These are phyloP conservation scores for Alternaria viburni DNA, from an alignment of 2,329 filamentous ascomycete genomes.

Conservation along the genomic window DNA sequence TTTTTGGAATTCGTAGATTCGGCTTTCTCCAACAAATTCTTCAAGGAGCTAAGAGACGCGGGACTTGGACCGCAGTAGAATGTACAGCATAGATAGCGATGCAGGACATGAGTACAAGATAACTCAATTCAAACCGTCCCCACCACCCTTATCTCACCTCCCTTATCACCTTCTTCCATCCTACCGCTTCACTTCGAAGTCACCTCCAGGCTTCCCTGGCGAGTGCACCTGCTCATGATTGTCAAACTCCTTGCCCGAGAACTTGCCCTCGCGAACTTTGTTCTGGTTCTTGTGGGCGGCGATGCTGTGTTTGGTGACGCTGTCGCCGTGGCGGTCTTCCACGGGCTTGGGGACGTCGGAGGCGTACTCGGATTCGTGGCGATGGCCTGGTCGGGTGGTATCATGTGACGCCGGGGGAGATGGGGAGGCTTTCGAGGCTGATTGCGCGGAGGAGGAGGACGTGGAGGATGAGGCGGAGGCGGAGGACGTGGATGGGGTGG, in stretches of 20 bases:
- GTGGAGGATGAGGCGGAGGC: neutral
- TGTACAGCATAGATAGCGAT: too few relatives aligned
- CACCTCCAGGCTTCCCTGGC: conserved; percentile 23
- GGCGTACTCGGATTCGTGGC: conserved; percentile 17
- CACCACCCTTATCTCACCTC: neutral
- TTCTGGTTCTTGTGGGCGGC: conserved; percentile 34
- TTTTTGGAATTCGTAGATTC: neutral
- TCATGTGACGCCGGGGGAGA: neutral
- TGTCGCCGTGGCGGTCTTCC: conserved; percentile 32
- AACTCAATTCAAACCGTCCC: too few relatives aligned
- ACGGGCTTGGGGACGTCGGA: conserved; percentile 32
- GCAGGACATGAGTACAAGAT: too few relatives aligned
- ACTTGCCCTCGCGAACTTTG: conserved; percentile 30
- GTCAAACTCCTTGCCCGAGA: conserved; percentile 33
- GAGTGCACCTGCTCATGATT: conserved; percentile 31
- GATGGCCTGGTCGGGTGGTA: conserved; percentile 7
- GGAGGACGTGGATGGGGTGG: neutral
- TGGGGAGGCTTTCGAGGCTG: neutral
- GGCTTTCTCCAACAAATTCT: conserved; percentile 6
- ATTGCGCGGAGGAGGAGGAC: neutral
- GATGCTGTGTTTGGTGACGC: conserved; percentile 32
- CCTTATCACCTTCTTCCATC: neutral
- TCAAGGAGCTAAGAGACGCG: neutral
- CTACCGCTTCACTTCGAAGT: conserved; percentile 29
- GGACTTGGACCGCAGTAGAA: neutral